Evolutionary conservation across 305 asterid genomes (phyloP).

Genomic region (Fraxinus floribunda): DNA sequence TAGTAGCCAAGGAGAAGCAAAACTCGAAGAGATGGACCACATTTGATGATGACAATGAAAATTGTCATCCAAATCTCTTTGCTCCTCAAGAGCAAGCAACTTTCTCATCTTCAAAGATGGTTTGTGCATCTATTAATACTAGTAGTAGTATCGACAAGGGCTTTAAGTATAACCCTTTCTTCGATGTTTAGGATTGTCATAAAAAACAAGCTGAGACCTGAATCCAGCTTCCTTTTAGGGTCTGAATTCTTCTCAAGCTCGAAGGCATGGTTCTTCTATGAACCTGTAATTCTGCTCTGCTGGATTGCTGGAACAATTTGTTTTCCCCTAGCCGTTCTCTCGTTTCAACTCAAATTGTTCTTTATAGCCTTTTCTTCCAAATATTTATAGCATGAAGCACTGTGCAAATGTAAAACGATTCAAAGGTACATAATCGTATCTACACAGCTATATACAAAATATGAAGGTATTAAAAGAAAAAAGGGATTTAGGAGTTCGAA

Average conservation of each 20-base stretch:
- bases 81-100: conserved; percentile 41
- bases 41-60: conserved; percentile 60
- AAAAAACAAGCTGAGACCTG: conserved; percentile 37
- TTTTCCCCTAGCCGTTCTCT: neutral
- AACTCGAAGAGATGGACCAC: conserved; percentile 52
- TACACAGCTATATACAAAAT: conserved; percentile 32
- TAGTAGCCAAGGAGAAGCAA: conserved; percentile 22
- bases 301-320: conserved; percentile 20
- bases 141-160: conserved; percentile 65
- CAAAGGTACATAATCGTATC: neutral
- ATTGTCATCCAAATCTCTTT: conserved; percentile 62
- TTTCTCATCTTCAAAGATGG: conserved; percentile 38
- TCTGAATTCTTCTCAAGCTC: neutral
- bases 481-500: conserved; percentile 32
- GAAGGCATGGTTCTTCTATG: conserved; percentile 16
- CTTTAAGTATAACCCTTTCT: conserved; percentile 73
- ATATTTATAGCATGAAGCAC: neutral
- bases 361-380: neutral
- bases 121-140: conserved; percentile 26
- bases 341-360: neutral
- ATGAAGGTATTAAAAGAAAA: conserved; percentile 27
- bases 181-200: conserved; percentile 41
- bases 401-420: conserved; percentile 1
- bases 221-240: conserved; percentile 26
- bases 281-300: neutral